These are phyloP conservation scores for Silybum marianum DNA, from an alignment of 129 eudicot genomes.

Conservation along the genomic window DNA sequence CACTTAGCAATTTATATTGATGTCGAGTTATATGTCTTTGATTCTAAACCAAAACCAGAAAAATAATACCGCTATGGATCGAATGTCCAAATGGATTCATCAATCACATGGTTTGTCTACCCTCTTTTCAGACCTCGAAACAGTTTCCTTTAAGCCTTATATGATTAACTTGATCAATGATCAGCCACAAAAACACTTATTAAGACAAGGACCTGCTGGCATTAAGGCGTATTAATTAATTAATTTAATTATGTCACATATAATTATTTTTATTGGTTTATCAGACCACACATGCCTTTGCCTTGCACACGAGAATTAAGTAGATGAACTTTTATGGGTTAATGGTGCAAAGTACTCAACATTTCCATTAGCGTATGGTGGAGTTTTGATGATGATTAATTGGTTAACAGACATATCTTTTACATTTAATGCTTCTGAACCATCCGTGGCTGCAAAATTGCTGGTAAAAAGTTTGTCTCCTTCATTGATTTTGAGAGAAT, in stretches of 20 bases:
- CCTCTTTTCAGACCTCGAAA: neutral
- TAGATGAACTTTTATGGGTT: too few relatives aligned
- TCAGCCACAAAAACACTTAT: slow-evolving; percentile 5
- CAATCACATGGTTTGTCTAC: slow-evolving; percentile 16
- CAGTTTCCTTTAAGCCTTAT: neutral
- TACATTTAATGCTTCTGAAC: neutral
- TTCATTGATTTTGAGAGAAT: neutral
- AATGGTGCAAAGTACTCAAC: neutral
- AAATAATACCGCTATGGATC: neutral
- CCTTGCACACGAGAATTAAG: too few relatives aligned
- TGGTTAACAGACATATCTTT: neutral
- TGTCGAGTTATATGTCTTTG: neutral
- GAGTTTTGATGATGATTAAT: neutral
- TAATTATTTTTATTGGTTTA: too few relatives aligned
- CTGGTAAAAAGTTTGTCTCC: too few relatives aligned
- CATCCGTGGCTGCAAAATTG: too few relatives aligned
- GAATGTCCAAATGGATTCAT: neutral
- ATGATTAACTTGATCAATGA: slow-evolving; percentile 8
- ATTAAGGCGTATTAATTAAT: neutral
- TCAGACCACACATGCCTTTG: too few relatives aligned
- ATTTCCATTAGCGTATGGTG: slow-evolving; percentile 15
- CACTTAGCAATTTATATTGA: neutral
- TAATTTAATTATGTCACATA: too few relatives aligned
- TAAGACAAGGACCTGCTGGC: neutral
- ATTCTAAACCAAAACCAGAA: neutral